phyloP scores from a whole-genome alignment of 2,329 filamentous ascomycete genomes.

The Trichoderma sp. region DNA sequence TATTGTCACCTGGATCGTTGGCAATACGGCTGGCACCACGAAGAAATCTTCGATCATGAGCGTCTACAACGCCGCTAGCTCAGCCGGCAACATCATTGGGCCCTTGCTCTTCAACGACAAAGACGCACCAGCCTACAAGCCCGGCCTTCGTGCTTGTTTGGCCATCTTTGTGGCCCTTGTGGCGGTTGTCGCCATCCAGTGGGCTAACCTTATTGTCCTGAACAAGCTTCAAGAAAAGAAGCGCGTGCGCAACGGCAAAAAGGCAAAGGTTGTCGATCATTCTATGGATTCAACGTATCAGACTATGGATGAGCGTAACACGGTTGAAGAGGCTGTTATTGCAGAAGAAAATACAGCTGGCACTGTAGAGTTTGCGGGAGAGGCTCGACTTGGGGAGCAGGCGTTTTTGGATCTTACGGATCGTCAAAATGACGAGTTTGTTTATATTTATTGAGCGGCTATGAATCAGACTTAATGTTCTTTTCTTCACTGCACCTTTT shows the following conservation, averaged over 20 bases:
- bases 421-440: slow-evolving; percentile 65
- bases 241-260: slow-evolving; percentile 59
- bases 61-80: neutral
- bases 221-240: slow-evolving; percentile 56
- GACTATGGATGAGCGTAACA: neutral
- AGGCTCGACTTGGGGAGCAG: slow-evolving; percentile 47
- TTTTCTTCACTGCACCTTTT: neutral
- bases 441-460: slow-evolving; percentile 53
- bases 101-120: slow-evolving; percentile 29
- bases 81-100: neutral
- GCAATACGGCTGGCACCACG: slow-evolving; percentile 65
- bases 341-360: neutral
- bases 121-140: slow-evolving; percentile 58
- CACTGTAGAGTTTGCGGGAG: neutral
- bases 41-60: slow-evolving; percentile 53
- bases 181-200: slow-evolving; percentile 52
- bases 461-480: neutral
- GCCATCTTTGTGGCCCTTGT: slow-evolving; percentile 55
- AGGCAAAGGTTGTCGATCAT: slow-evolving; percentile 47
- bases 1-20: slow-evolving; percentile 66
- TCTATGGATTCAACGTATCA: neutral
- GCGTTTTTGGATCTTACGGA: slow-evolving; percentile 62
- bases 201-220: slow-evolving; percentile 52
- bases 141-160: slow-evolving; percentile 55
- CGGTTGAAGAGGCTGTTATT: neutral